Base-by-base conservation (phyloP, 352 stramenopile species). In the Globisporangium ultimum region DNA sequence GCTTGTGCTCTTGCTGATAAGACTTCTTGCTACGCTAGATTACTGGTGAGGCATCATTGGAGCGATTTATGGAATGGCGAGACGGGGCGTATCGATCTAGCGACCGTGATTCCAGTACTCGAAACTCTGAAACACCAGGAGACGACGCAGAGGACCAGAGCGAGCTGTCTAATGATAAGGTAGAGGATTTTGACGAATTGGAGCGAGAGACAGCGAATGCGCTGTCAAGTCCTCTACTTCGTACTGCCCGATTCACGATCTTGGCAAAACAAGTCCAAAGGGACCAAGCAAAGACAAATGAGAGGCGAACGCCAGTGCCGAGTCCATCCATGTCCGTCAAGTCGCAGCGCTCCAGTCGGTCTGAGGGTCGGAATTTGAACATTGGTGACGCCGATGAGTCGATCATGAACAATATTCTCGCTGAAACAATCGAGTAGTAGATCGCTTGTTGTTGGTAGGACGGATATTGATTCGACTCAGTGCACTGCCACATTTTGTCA, bases 391-490 rank as follows among this genome's bases (percentile, higher is more conserved):
- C 67, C 22, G 80, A 90, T 48, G 80, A 90, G 63, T 72, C 74
- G 32, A 76, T 88, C 58, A 88, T 87, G 80, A 66, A 83, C 56
- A 61, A 81, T 57, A 90, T 88, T 2, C 58, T 88, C 48, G 72
- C 68, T 24, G 70, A 70, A 22, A 18, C 51, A 41, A 41, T 59
- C 17, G 52, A 71, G 22, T 32, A 17, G 41, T 40, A 46, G 43
- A 10, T 36, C 28, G 28, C 5, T 36, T 36, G 28, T 36, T 36
- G 28, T 10, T 36, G 28, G 7, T 36, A 36, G 28, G 28, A 36
- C 7, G 28, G 28, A 36, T 36, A 36, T 36, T 36, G 28, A 36
- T 36, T 36, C 28, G 28, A 36, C 28, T 36, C 7, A 11, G 28
- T 36, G 28, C 28, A 36, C 28, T 32, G 24, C 5, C 24, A 32